phyloP scores from a whole-genome alignment of 192 early-diverging fungal species.

The Phlyctochytrium planicorne region DNA sequence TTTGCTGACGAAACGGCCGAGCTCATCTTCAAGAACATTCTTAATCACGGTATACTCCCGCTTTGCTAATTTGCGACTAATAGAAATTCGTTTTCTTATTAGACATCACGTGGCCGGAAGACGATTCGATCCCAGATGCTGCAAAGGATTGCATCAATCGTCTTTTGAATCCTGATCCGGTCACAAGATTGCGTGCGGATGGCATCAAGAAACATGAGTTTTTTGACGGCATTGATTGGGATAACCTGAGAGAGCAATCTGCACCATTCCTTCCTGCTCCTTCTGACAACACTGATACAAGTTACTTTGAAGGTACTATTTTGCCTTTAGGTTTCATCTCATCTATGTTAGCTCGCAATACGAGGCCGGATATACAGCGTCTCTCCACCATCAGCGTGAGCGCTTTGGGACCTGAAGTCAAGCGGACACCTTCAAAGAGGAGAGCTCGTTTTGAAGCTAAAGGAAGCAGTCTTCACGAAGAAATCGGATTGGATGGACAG shows the following conservation, averaged over 20 bases:
- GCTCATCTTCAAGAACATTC: constrained; percentile 85
- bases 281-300: constrained; percentile 80
- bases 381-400: constrained; percentile 62
- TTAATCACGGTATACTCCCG: constrained; percentile 68
- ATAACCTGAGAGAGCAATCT: constrained; percentile 72
- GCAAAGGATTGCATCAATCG: constrained; percentile 72
- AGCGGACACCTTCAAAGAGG: neutral
- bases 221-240: constrained; percentile 76
- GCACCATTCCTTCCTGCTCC: constrained; percentile 86
- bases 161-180: constrained; percentile 73
- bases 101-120: constrained; percentile 69
- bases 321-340: constrained; percentile 16
- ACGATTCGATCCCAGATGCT: constrained; percentile 52
- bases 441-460: too few species aligned
- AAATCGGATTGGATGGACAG: too few species aligned
- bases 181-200: constrained; percentile 59
- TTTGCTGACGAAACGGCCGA: constrained; percentile 86
- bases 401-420: neutral
- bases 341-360: constrained; percentile 55
- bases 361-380: constrained; percentile 75
- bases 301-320: constrained; percentile 80
- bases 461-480: too few species aligned
- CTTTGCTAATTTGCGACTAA: constrained; percentile 38
- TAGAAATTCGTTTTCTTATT: constrained; percentile 4
- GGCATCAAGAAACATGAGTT: constrained; percentile 72